Evolutionary conservation across 2,329 filamentous ascomycete species (phyloP), one percentile per base, ranked within the genome.

Genomic region (Chaetomiaceae sp.): DNA sequence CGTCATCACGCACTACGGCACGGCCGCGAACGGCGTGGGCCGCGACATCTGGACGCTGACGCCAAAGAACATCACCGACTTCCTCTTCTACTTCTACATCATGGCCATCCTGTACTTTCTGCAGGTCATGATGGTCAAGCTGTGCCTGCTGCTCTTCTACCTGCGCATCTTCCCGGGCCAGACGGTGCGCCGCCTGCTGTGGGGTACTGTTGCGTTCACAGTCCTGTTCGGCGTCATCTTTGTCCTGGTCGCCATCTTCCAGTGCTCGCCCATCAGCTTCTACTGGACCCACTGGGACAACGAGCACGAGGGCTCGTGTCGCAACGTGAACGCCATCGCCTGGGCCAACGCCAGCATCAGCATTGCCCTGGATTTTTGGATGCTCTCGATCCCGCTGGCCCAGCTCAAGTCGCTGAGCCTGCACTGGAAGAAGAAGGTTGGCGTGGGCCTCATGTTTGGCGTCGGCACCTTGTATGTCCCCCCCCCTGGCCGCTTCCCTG

Each of bases 231-330:
- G 72, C 0, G 8, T 70, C 8, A 51, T 62, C 0, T 77, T 72
- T 30, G 45, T 69, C 20, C 56, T 75, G 5, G 58, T 68, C 5
- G 68, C 64, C 5, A 59, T 76, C 4, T 73, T 78, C 20, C 71
- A 78, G 51, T 80, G 77, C 55, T 60, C 58, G 2, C 78, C 78
- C 0, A 65, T 81, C 16, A 63, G 60, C 17, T 75, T 69, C 53
- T 82, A 77, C 77, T 82, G 78, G 78, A 65, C 63, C 0, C 64
- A 65, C 6, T 81, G 76, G 74, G 70, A 75, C 40, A 67, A 68
- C 1, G 65, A 72, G 44, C 66, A 72, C 30, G 13, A 61, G 0
- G 78, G 78, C 0, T 64, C 49, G 1, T 82, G 79, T 51, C 58
- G 74, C 14, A 64, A 76, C 44, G 63, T 73, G 47, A 76, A 74